phyloP scores from a whole-genome alignment of 768 basidiomycete species.

The Clavaria fumosa region DNA sequence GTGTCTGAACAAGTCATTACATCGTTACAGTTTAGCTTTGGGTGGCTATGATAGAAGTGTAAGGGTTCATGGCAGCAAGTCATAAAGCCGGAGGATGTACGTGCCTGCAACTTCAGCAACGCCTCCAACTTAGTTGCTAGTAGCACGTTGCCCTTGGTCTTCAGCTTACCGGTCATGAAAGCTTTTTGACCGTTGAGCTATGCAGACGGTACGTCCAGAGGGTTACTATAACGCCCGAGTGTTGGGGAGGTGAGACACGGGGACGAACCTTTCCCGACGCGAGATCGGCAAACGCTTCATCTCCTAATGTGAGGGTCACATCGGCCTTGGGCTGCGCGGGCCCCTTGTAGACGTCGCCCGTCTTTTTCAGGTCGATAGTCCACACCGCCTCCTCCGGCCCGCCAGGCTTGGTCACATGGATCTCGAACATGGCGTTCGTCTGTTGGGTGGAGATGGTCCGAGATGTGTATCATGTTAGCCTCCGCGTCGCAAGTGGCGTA shows the following conservation, averaged over 20 bases:
- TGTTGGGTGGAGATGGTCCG: constrained; percentile 14
- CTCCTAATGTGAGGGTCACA: constrained; percentile 65
- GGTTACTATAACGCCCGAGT: no score
- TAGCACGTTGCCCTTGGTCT: constrained; percentile 89
- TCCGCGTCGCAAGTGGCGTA: no score
- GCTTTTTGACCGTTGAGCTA: constrained; percentile 87
- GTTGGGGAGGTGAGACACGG: not conserved
- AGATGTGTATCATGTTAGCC: not conserved
- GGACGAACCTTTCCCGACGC: constrained; percentile 51
- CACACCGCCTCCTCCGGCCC: constrained; percentile 59
- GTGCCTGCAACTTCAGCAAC: constrained; percentile 78
- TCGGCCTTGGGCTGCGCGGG: constrained; percentile 59
- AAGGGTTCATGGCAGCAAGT: no score
- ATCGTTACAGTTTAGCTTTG: constrained; percentile 36
- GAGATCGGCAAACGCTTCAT: constrained; percentile 60
- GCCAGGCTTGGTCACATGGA: constrained; percentile 63
- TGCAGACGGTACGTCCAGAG: not conserved
- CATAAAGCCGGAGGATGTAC: no score
- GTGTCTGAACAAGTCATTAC: constrained; percentile 4
- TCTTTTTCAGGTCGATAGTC: constrained; percentile 91
- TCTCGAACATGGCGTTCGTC: constrained; percentile 83
- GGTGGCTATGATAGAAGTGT: no score
- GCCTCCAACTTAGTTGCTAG: constrained; percentile 80
- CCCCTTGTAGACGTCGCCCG: constrained; percentile 64
- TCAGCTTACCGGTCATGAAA: constrained; percentile 90